These are phyloP conservation scores for Theobroma grandiflorum DNA, from an alignment of 441 rosid species.

Conservation along the genomic window DNA sequence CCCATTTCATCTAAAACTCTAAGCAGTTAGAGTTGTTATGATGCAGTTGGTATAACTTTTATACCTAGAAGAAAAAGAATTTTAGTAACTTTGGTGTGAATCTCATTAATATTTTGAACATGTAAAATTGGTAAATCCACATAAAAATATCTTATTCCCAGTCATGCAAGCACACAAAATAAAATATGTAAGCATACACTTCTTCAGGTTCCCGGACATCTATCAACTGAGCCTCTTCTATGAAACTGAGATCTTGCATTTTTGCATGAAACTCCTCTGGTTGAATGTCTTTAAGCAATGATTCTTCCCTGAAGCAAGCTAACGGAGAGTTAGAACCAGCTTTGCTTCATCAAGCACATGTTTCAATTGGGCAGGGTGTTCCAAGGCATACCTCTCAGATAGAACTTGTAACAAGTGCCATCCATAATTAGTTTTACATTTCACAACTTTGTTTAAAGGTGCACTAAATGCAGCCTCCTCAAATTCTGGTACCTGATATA, in stretches of 20 bases:
- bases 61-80: background rate
- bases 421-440: conserved; percentile 85
- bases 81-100: background rate
- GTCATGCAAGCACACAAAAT: conserved; percentile 19
- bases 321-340: conserved; percentile 22
- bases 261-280: conserved; percentile 74
- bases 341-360: conserved; percentile 17
- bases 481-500: conserved; percentile 81
- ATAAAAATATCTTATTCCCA: background rate
- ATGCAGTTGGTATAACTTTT: background rate
- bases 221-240: conserved; percentile 78
- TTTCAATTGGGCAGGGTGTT: conserved; percentile 21
- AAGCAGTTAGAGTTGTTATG: background rate
- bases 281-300: conserved; percentile 61
- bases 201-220: conserved; percentile 95
- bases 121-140: background rate
- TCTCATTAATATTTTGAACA: conserved; percentile 1
- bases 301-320: conserved; percentile 52
- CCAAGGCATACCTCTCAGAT: conserved; percentile 75
- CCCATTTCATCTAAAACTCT: background rate
- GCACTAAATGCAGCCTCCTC: conserved; percentile 87
- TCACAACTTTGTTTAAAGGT: conserved; percentile 70
- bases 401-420: conserved; percentile 92
- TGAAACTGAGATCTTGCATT: conserved; percentile 76
- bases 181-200: conserved; percentile 57